Evolutionary conservation across 208 protist species (phyloP).

Genomic region (Angomonas ambiguus): DNA sequence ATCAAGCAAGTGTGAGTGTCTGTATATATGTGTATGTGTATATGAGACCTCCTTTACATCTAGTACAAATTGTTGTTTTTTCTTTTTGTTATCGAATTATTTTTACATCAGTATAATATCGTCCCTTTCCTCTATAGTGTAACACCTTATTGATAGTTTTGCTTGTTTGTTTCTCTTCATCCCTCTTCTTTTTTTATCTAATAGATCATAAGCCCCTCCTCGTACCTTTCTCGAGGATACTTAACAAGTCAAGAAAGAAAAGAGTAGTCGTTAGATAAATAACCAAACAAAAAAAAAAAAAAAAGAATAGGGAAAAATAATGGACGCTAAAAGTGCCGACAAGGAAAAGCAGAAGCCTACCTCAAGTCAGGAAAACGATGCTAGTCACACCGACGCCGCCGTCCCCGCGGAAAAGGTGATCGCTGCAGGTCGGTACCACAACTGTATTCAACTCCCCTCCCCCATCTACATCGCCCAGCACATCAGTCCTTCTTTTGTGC

Average conservation of each 20-base stretch:
- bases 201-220: no score
- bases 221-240: no score
- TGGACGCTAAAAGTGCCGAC: no score
- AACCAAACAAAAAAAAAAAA: neutral
- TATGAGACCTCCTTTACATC: neutral
- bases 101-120: neutral
- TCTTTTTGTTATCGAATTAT: neutral
- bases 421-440: neutral
- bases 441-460: slow-evolving; percentile 11
- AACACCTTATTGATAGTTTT: neutral
- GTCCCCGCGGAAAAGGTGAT: neutral
- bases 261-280: no score
- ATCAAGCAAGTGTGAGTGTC: neutral
- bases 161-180: neutral
- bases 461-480: slow-evolving; percentile 55
- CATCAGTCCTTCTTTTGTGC: slow-evolving; percentile 51
- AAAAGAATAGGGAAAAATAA: neutral
- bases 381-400: no score
- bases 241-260: no score
- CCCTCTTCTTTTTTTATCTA: neutral
- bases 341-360: no score
- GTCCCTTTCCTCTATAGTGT: neutral
- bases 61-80: no score
- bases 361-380: no score
- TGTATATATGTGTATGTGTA: neutral